phyloP scores from a whole-genome alignment of 2,329 filamentous ascomycete genomes.

The Dothideomycetes sp. region DNA sequence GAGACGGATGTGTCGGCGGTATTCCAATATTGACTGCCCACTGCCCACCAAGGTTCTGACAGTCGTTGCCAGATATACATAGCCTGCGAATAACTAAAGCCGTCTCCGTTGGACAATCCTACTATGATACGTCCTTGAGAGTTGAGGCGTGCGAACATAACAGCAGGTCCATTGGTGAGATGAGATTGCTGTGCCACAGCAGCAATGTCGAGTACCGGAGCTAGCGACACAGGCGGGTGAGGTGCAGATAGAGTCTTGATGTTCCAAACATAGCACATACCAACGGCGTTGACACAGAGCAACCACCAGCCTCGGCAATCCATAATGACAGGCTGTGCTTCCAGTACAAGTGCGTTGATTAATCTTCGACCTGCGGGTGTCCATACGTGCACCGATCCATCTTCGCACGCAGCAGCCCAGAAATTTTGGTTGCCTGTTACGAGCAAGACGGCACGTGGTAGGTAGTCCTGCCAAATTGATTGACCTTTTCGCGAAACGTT shows the following conservation, averaged over 20 bases:
- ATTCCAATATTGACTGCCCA: conserved; percentile 98
- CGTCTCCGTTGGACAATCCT: conserved; percentile 90
- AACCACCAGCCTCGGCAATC: conserved; percentile 86
- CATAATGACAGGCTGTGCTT: conserved; percentile 87
- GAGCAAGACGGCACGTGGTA: conserved; percentile 78
- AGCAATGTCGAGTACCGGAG: conserved; percentile 79
- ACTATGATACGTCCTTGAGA: conserved; percentile 76
- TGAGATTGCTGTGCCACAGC: conserved; percentile 69
- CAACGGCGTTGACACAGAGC: conserved; percentile 78
- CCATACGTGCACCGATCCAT: conserved; percentile 84
- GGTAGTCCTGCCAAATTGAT: conserved; percentile 85
- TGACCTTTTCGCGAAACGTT: conserved; percentile 72
- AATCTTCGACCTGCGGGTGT: conserved; percentile 81
- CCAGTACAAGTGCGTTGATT: conserved; percentile 74
- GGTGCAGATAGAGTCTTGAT: conserved; percentile 72
- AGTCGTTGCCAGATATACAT: conserved; percentile 92
- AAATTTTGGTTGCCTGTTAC: conserved; percentile 84
- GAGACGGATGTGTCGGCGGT: conserved; percentile 85
- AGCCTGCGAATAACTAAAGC: conserved; percentile 75
- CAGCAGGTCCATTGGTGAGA: conserved; percentile 67
- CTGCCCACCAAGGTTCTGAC: conserved; percentile 97
- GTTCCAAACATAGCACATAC: conserved; percentile 91
- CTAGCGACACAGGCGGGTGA: conserved; percentile 82
- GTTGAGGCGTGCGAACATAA: conserved; percentile 88
- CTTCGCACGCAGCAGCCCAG: conserved; percentile 89